A percentile compares a stretch with the other conserved stretches of the same genome.
Evolutionary conservation across 805 yeast species (phyloP).

Genomic region (Candida ovalis): DNA sequence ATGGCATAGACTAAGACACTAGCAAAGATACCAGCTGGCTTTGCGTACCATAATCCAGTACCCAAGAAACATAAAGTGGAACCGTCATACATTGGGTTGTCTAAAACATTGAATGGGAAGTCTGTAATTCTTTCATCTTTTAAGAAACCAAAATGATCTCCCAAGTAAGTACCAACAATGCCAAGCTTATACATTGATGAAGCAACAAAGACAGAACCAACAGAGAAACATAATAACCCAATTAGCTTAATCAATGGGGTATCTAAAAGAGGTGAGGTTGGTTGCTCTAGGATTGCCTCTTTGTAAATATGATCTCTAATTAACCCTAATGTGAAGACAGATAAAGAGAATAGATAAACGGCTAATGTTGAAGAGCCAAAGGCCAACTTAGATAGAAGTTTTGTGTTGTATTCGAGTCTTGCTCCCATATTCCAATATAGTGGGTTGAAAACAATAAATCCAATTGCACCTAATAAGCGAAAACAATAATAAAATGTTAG

Average conservation of each 20-base stretch:
- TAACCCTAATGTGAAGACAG: slow-evolving; percentile 84
- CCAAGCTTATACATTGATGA: slow-evolving; percentile 91
- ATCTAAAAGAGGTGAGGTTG: slow-evolving; percentile 53
- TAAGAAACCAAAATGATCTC: slow-evolving; percentile 95
- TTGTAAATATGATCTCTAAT: slow-evolving; percentile 74
- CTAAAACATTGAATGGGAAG: slow-evolving; percentile 87
- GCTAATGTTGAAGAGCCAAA: slow-evolving; percentile 67
- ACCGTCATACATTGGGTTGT: slow-evolving; percentile 97
- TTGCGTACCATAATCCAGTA: slow-evolving; percentile 80
- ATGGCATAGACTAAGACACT: slow-evolving; percentile 70
- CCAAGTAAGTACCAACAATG: slow-evolving; percentile 92
- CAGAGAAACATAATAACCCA: slow-evolving; percentile 53
- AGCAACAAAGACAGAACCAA: slow-evolving; percentile 78
- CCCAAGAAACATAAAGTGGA: slow-evolving; percentile 87
- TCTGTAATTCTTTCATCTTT: slow-evolving; percentile 87
- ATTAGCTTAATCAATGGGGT: slow-evolving; percentile 32
- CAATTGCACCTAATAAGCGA: slow-evolving; percentile 44
- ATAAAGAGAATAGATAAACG: slow-evolving; percentile 77
- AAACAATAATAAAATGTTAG: background rate
- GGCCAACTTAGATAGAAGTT: slow-evolving; percentile 67
- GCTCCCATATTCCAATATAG: slow-evolving; percentile 95
- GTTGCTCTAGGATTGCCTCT: slow-evolving; percentile 67
- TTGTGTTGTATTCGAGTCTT: slow-evolving; percentile 75
- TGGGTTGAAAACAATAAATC: slow-evolving; percentile 84
- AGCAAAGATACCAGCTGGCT: slow-evolving; percentile 82